Evolutionary conservation across 352 stramenopile species (phyloP), one percentile per base, ranked within the genome.

Genomic region (Pythium diclinum): DNA sequence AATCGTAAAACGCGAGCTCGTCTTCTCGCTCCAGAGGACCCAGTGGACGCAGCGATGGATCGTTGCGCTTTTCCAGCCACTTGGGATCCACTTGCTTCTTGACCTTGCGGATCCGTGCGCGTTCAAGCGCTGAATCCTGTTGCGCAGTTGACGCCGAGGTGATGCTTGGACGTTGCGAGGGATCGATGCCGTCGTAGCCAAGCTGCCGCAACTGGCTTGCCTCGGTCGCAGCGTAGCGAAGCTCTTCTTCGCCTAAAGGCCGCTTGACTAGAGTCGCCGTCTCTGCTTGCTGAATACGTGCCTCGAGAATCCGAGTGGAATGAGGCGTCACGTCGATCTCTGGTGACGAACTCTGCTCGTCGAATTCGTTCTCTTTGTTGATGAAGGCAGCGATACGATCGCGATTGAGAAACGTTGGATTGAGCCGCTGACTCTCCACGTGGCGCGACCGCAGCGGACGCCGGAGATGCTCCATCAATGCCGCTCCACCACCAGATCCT

Each of bases 11-110:
- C 28, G 75, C 40, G 8, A 46, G 63, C 55, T 91, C 83, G 28
- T 88, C 72, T 1, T 73, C 58, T 40, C 83, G 72, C 58, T 88
- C 77, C 7, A 83, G 60, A 34, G 79, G 73, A 14, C 61, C 65
- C 3, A 68, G 72, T 0, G 83, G 83, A 1, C 80, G 80, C 47
- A 87, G 87, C 6, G 72, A 63, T 14, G 70, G 68, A 44, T 91
- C 80, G 17, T 77, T 72, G n/a, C 81, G 78, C 30, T 64, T 63
- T 34, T 84, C 68, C 30, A 89, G 60, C 83, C 83, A 91, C 64
- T 76, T 76, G 32, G 80, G 58, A 61, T 88, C 72, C 10, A 91
- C 69, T 52, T 91, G 83, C 58, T 91, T 91, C 60, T 60, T 68
- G 28, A 91, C 80, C 65, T 85, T 87, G 42, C 80, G 76, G 57